Conservation (phyloP, 768 basidiomycete genomes). For the Suillus subalutaceus region DNA sequence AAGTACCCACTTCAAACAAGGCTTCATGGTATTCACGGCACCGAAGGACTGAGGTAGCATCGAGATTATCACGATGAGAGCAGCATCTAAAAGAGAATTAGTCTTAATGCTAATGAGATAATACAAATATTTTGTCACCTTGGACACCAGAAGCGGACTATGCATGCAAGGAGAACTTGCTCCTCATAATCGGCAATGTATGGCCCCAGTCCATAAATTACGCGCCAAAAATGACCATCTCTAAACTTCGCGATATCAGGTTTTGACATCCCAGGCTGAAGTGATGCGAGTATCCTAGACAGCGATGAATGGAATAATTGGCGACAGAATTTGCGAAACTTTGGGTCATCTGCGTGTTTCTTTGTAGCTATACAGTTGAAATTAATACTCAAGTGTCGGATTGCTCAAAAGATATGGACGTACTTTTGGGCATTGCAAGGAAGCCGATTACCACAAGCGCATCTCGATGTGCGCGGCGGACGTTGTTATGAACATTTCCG, state of each 20-base stretch:
- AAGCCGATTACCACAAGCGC: constrained; percentile 28
- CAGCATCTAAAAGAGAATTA: neutral
- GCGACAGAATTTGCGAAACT: constrained; percentile 20
- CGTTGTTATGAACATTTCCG: constrained; percentile 13
- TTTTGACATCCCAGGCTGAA: constrained; percentile 19
- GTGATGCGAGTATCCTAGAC: constrained; percentile 14
- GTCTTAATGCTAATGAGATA: neutral
- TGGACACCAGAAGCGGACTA: constrained; percentile 22
- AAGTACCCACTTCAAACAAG: neutral
- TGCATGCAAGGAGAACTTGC: constrained; percentile 19
- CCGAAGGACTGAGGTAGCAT: neutral
- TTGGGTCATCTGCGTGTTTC: constrained; percentile 10
- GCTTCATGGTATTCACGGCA: neutral
- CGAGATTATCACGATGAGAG: neutral
- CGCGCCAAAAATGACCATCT: constrained; percentile 20
- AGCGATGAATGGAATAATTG: constrained; percentile 26
- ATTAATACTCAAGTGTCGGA: neutral
- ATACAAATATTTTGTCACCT: constrained; percentile 7
- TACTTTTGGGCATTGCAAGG: constrained; percentile 34
- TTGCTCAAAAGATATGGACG: neutral
- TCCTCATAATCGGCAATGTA: constrained; percentile 28
- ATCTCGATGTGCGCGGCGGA: constrained; percentile 9
- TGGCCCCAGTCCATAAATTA: constrained; percentile 24
- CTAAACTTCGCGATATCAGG: constrained; percentile 20
- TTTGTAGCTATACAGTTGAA: neutral